Evolutionary conservation across 495 filamentous ascomycete genomes (phyloP), one percentile per base, ranked within the genome.

Genomic region (Wilcoxina mikolae): DNA sequence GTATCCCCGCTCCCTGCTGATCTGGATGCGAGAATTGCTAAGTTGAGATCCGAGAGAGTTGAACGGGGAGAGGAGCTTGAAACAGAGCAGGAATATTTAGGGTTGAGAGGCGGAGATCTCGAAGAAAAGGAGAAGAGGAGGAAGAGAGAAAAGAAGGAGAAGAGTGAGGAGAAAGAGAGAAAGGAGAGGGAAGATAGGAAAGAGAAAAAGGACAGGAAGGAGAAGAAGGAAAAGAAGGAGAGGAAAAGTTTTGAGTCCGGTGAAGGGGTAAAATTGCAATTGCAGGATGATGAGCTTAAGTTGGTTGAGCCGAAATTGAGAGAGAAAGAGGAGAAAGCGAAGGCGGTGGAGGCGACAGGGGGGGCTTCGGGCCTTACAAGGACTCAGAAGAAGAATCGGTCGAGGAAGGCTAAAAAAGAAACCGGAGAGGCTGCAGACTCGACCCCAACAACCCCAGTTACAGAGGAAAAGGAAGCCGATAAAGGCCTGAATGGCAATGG

Each of bases 21-120:
- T 33, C 2, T 50, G 10, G 47, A 50, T 33, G 47, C 15, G 47
- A 11, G 12, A 12, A 50, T 50, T 33, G 24, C 1, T 2, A 29
- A 29, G 2, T 46, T 46, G 43, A 46, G 15, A 15, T 7, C 15
- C 31, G 31, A 35, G 31, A 7, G 31, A 7, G 15, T 15, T 35
- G 31, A 35, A 35, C 7, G 15, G n/a, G n/a, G n/a, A n/a, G n/a
- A n/a, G n/a, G n/a, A n/a, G n/a, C n/a, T n/a, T n/a, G n/a, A n/a
- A n/a, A n/a, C 31, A 20, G 39, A 43, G 45, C 4, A 49, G 23
- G 23, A 26, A 23, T 5, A 5, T 22, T 27, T 49, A 18, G 11
- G 49, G n/a, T 39, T 52, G 49, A 52, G 49, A 39, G 49, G 49
- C 24, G 49, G 49, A 20, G 49, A 52, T 25, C 49, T 38, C 9